Evolutionary conservation across 129 eudicot genomes (phyloP), one percentile per base, ranked within the genome.

Genomic region (Centella asiatica): DNA sequence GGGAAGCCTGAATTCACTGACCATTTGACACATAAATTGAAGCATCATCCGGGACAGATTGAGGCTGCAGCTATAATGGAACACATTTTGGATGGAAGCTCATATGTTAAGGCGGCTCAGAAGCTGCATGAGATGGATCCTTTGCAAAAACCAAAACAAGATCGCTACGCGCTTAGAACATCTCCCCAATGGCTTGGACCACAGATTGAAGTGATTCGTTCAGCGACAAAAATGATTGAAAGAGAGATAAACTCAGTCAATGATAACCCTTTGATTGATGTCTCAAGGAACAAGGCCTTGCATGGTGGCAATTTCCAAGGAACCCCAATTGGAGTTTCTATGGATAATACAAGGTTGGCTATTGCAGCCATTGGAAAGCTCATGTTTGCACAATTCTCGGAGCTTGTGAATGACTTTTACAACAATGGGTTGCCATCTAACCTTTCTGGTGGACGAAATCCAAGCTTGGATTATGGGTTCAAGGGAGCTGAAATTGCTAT

Each of bases 1-100:
- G 96, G 96, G 1, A 88, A 88, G 32, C 94, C 94, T 0, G 96
- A 88, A 66, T 88, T 88, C 47, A 88, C 96, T 0, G 96, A 88
- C 62, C 84, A 88, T 71, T 72, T 88, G 81, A 88, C 94, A 1
- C 96, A 88, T 45, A 81, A 81, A 62, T 29, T 88, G 60, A 88
- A 88, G 75, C 93, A 88, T 59, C 96, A 88, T 20, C 96, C 96
- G 0, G 96, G 96, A 59, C 96, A 88, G 28, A 88, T 88, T 18
- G 96, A 88, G 64, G 96, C 96, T 25, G 96, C 96, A 2, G 96
- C 94, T 1, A 84, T 84, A 42, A 88, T 88, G 96, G 96, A 88
- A 40, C 83, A 88, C 79, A 84, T 88, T 51, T 77, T 88, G 46
- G 86, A 78, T 39, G 96, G 96, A 31, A 81, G 89, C 46, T 70